Evolutionary conservation across 768 basidiomycete genomes (phyloP), one percentile per base, ranked within the genome.

Genomic region (Auriculariales sp.): DNA sequence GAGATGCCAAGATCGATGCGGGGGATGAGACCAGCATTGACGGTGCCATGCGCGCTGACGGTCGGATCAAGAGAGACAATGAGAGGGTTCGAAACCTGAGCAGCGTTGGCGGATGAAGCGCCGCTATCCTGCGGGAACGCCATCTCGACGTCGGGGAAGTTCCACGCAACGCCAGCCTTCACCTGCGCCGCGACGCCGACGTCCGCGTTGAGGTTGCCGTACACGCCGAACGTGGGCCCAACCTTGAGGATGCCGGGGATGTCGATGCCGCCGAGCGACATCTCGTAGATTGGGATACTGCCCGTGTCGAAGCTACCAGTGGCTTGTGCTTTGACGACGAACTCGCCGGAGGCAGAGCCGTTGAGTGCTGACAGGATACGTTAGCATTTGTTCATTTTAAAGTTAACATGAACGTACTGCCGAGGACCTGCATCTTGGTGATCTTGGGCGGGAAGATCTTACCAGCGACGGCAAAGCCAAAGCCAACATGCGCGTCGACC

Each of bases 61-160:
- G 14, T 25, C 6, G 32, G 24, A n/a, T 24, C 49, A 36, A 49
- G 33, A 4, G 49, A 42, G 24, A n/a, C n/a, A 49, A 34, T 12
- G 19, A 25, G 17, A 49, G 17, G 7, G 49, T 31, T 49, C 15
- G 12, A 5, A 35, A 12, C 49, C 19, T 34, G 49, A 29, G 30
- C 12, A 6, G 49, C 49, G 5, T 36, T 6, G 6, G 32, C 49
- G 28, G 10, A 15, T 24, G 32, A 35, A n/a, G 33, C 11, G 49
- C 49, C 49, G 35, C 39, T n/a, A 28, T 49, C 49, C 17, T 34
- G 49, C 7, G 49, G 49, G 49, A 39, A 49, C 17, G 39, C 49
- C 32, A 49, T 34, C 17, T 31, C 11, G 14, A 49, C 14, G 17
- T 14, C 9, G 5, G 49, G 49, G 34, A 49, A 49, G 5, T 34